These are phyloP conservation scores for Penicillium flavigenum DNA, from an alignment of 495 filamentous ascomycete genomes.

Conservation along the genomic window DNA sequence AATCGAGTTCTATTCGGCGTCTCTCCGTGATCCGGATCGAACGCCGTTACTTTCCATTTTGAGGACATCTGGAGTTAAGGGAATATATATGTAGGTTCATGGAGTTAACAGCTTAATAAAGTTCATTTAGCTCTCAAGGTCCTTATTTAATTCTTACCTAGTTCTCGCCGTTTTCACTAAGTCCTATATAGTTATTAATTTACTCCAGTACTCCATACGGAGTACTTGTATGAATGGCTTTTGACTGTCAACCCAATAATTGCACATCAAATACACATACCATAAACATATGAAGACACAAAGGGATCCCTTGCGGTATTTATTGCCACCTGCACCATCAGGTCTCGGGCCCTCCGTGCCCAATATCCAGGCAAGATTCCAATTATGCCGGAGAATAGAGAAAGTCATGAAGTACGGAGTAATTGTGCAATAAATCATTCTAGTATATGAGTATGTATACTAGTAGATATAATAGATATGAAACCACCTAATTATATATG, in stretches of 20 bases:
- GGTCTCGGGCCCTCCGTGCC: slow-evolving; percentile 12
- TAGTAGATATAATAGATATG: no score
- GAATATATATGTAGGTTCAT: background rate
- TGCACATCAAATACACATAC: background rate
- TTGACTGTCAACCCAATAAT: background rate
- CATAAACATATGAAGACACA: background rate
- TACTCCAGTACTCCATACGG: background rate
- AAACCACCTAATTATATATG: no score
- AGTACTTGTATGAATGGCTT: background rate
- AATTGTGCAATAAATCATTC: no score
- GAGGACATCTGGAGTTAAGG: background rate
- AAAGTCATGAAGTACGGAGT: no score
- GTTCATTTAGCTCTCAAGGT: background rate
- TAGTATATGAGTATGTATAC: no score
- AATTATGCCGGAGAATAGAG: background rate
- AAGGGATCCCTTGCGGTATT: slow-evolving; percentile 1
- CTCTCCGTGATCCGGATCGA: slow-evolving; percentile 16
- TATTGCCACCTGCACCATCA: background rate
- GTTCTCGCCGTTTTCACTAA: background rate
- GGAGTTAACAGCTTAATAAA: background rate
- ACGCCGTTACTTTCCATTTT: background rate
- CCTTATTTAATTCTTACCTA: background rate
- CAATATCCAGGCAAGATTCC: slow-evolving; percentile 7
- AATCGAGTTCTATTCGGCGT: slow-evolving; percentile 20
- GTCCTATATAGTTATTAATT: background rate